Base-by-base conservation (phyloP, 2,329 filamentous ascomycete species). In the Aspergillus hortae region DNA sequence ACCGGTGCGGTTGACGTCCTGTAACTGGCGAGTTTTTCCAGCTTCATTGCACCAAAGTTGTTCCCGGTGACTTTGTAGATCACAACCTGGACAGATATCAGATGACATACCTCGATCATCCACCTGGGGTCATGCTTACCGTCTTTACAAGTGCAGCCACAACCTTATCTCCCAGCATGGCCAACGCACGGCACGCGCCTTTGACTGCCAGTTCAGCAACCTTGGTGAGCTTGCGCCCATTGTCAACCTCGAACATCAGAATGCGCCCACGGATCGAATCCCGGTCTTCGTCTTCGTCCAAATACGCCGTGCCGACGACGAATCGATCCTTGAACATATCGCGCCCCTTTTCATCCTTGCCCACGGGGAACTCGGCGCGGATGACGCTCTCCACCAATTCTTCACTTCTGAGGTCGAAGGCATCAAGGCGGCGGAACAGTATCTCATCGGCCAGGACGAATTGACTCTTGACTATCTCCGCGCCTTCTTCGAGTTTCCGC, bases 361-460 rank as follows among this genome's bases (percentile, higher is more conserved):
- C 78, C 33, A 81, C 86, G 2, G 81, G 78, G 11, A 96, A 78
- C 59, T 90, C 83, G 5, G 89, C 86, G 32, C 89, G 83, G 52
- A 95, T 85, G 6, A 96, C 86, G 56, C 87, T 86, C 70, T 97
- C 94, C 3, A 96, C 83, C 43, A 97, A 75, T 71, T 99, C 94
- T 12, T 82, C 77, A 41, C 78, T 70, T 30, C 81, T 75, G 7
- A 97, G 73, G 6, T 80, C 68, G 56, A 89, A 87, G 0, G 85
- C 83, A 59, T 88, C 90, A 0, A 96, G 77, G 47, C 87, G 82
- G 54, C 88, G 84, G 69, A 97, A 96, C 15, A 90, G 77, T 32
- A 96, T 84, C 65, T 97, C 94, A 62, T 99, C 92, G 1, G 95
- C 91, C 1, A 99, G 81, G 62, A 87, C 87, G 65, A 99, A 89